Evolutionary conservation across 176 grass and related monocot species (phyloP).

Genomic region (Rhynchospora pubera): DNA sequence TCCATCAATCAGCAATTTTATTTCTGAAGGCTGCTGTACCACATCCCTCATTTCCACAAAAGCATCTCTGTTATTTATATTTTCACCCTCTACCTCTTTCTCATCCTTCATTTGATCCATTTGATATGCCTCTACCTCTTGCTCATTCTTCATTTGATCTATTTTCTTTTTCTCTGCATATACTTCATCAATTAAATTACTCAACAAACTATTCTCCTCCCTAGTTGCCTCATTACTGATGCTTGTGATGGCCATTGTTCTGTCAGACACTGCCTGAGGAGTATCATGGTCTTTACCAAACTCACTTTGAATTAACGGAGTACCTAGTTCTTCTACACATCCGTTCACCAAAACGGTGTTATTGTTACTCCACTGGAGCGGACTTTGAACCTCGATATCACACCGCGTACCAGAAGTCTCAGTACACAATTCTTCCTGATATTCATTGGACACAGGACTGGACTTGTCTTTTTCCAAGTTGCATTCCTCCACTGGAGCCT

Average conservation of each 20-base stretch:
- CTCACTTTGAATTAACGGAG: background rate
- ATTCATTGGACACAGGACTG: background rate
- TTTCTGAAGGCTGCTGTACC: background rate
- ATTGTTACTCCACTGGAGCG: background rate
- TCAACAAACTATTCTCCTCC: background rate
- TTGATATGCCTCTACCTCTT: background rate
- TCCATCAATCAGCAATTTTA: background rate
- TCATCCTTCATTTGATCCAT: slow-evolving; percentile 16
- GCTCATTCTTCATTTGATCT: slow-evolving; percentile 11
- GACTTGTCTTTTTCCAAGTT: background rate
- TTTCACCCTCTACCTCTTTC: background rate
- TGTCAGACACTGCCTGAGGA: background rate
- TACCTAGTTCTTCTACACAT: background rate
- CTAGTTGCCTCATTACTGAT: background rate
- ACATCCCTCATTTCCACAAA: background rate
- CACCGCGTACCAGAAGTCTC: background rate
- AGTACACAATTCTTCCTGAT: background rate
- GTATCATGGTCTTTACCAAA: background rate
- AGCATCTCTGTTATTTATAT: background rate
- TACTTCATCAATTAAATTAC: slow-evolving; percentile 11
- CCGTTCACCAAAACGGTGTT: background rate
- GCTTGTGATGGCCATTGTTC: background rate
- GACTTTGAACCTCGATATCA: background rate
- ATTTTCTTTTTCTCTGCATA: background rate
- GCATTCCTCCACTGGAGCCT: background rate